phyloP scores from a whole-genome alignment of 176 grass and related monocot species.

The Dendrocalamus sinicus region DNA sequence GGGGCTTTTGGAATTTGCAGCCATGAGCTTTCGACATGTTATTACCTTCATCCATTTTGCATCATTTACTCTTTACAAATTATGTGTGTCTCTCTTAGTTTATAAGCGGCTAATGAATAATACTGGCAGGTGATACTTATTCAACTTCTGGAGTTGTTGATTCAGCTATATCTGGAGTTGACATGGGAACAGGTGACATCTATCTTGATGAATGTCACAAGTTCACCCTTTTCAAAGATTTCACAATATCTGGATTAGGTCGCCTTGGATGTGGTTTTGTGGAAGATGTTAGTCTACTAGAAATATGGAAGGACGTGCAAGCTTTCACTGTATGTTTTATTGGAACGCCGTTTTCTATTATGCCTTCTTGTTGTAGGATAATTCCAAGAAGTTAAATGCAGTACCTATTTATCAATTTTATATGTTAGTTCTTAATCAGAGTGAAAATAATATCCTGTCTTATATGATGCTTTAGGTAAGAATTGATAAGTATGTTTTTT shows the following conservation, averaged over 20 bases:
- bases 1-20: background rate
- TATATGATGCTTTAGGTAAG: conserved; percentile 4
- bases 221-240: conserved; percentile 79
- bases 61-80: background rate
- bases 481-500: conserved; percentile 27
- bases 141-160: conserved; percentile 6
- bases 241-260: conserved; percentile 61
- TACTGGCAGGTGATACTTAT: conserved; percentile 34
- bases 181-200: conserved; percentile 35
- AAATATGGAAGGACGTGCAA: conserved; percentile 72
- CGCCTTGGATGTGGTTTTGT: conserved; percentile 67
- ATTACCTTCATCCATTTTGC: conserved; percentile 26
- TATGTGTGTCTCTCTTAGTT: background rate
- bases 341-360: conserved; percentile 23
- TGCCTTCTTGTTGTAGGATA: background rate
- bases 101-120: background rate
- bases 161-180: conserved; percentile 33
- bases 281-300: conserved; percentile 59
- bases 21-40: conserved; percentile 17
- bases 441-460: background rate
- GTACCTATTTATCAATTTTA: conserved; percentile 36
- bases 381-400: conserved; percentile 24
- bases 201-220: conserved; percentile 42
- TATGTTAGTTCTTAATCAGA: background rate
- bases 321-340: conserved; percentile 57